These are phyloP conservation scores for Cytospora piceae DNA, from an alignment of 2,329 filamentous ascomycete genomes.

Conservation along the genomic window DNA sequence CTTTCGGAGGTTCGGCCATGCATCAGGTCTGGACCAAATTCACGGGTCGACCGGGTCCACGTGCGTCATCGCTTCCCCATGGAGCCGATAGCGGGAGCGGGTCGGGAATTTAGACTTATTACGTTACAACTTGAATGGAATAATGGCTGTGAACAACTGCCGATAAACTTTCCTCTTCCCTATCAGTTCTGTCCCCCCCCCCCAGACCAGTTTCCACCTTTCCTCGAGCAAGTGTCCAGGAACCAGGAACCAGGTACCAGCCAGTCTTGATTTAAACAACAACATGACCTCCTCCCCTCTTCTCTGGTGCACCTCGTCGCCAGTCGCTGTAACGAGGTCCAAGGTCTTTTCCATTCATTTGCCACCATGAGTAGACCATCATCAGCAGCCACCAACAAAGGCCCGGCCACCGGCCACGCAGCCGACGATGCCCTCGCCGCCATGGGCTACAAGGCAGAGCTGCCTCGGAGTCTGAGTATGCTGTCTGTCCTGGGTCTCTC, in stretches of 20 bases:
- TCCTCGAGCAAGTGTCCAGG: no score
- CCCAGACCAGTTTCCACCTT: background rate
- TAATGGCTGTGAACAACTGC: background rate
- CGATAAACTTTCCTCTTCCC: background rate
- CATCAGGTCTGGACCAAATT: no score
- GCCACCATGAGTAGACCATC: constrained; percentile 19
- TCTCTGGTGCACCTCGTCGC: background rate
- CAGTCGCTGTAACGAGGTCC: background rate
- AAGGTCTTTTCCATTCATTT: background rate
- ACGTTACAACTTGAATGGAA: background rate
- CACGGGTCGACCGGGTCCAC: background rate
- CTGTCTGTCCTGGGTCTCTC: constrained; percentile 68
- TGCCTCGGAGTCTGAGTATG: constrained; percentile 69
- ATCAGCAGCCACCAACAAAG: constrained; percentile 15
- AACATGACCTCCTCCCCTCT: background rate
- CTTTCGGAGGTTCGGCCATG: no score
- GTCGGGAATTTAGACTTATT: background rate
- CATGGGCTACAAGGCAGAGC: constrained; percentile 70
- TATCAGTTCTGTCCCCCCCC: background rate
- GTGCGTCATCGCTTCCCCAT: background rate
- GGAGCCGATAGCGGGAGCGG: background rate
- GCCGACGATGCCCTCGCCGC: constrained; percentile 65
- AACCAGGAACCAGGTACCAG: background rate
- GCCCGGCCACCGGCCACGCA: constrained; percentile 20
- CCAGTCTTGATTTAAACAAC: background rate